Percentiles rank a stretch among this genome's conserved stretches.
These are phyloP conservation scores for Strigomonas culicis DNA, from an alignment of 208 protist genomes.

Conservation along the genomic window DNA sequence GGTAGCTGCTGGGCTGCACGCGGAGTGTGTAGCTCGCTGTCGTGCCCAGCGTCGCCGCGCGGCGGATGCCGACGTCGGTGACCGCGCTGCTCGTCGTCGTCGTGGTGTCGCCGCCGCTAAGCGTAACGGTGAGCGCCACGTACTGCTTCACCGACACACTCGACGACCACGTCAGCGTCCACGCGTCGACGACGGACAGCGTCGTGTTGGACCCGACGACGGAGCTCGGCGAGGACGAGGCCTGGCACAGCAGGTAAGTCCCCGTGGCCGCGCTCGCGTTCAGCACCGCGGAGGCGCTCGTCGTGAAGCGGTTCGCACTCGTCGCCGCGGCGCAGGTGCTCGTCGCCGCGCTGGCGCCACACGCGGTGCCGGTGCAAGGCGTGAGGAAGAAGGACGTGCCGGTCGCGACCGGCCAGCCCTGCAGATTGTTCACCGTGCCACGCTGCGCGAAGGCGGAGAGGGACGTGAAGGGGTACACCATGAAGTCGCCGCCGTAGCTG, in stretches of 20 bases:
- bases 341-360: constrained; percentile 14
- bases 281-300: constrained; percentile 17
- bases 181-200: constrained; percentile 24
- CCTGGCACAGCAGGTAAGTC: constrained; percentile 37
- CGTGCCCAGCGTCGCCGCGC: constrained; percentile 3
- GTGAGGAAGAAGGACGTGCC: constrained; percentile 33
- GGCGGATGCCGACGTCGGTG: constrained; percentile 15
- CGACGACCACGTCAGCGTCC: constrained; percentile 18
- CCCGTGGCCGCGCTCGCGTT: constrained; percentile 16
- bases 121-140: constrained; percentile 17
- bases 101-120: constrained; percentile 18
- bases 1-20: constrained; percentile 17
- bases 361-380: constrained; percentile 22
- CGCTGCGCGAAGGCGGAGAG: constrained; percentile 39
- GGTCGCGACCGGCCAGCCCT: constrained; percentile 25
- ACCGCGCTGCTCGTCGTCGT: not conserved
- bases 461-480: constrained; percentile 27
- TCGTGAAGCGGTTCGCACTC: constrained; percentile 22
- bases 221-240: constrained; percentile 11
- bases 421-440: constrained; percentile 35
- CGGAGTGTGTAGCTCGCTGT: constrained; percentile 33
- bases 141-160: constrained; percentile 25
- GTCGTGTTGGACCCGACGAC: constrained; percentile 20
- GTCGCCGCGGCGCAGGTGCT: constrained; percentile 21
- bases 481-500: constrained; percentile 30